These are phyloP conservation scores for Apophysomyces ossiformis DNA, from an alignment of 371 early-diverging fungal genomes.

Conservation along the genomic window DNA sequence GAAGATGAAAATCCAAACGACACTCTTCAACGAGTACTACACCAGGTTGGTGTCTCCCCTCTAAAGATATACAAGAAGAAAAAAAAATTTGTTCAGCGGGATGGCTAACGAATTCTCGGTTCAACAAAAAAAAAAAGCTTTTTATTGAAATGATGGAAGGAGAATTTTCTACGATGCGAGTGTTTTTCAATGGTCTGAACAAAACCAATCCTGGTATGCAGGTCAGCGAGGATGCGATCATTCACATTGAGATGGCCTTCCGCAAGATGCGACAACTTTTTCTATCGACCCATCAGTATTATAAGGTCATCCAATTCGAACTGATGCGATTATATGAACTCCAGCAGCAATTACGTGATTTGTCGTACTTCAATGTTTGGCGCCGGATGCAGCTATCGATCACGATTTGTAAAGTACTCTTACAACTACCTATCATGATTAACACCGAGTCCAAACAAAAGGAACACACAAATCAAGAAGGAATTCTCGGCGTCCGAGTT, in stretches of 20 bases:
- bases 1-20: conserved; percentile 29
- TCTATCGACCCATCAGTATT: conserved; percentile 64
- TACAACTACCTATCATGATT: conserved; percentile 65
- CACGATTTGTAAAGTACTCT: conserved; percentile 57
- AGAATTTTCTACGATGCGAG: conserved; percentile 68
- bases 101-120: too few species aligned
- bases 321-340: conserved; percentile 64
- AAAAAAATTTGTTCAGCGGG: background rate
- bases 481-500: conserved; percentile 53
- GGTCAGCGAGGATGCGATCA: conserved; percentile 65
- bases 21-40: conserved; percentile 60
- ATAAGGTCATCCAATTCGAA: conserved; percentile 64
- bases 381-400: conserved; percentile 62
- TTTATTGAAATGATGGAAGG: conserved; percentile 73
- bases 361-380: conserved; percentile 65
- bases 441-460: conserved; percentile 40
- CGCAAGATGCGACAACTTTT: conserved; percentile 60
- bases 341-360: conserved; percentile 59
- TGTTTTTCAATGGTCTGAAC: conserved; percentile 52
- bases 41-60: conserved; percentile 48
- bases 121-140: conserved; percentile 28
- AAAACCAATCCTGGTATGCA: conserved; percentile 59
- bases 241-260: conserved; percentile 63
- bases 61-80: background rate
- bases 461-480: conserved; percentile 32